Conservation (phyloP, 139 green algal species). For the Micractinium conductrix region DNA sequence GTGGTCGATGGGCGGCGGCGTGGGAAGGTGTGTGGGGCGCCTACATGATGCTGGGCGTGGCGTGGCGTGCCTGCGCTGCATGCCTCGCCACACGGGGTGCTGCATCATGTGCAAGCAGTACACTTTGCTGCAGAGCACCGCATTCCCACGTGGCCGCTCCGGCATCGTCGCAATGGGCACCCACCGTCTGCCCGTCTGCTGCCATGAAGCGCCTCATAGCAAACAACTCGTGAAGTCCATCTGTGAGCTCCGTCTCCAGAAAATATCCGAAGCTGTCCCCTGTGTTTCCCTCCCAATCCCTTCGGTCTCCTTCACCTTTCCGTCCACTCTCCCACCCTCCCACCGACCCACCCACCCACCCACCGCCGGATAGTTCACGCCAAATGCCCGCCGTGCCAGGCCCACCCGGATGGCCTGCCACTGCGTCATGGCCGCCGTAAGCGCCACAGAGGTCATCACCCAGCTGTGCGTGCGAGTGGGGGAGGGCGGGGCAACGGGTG, state of each 20-base stretch:
- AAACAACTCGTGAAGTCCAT: background rate
- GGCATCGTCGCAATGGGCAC: too few species aligned
- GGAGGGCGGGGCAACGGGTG: too few species aligned
- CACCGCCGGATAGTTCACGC: constrained; percentile 2
- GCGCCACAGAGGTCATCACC: constrained; percentile 15
- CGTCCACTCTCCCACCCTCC: background rate
- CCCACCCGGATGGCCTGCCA: constrained; percentile 28
- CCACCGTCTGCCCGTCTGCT: too few species aligned
- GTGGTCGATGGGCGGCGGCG: background rate
- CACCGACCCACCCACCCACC: background rate
- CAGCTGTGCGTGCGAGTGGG: too few species aligned
- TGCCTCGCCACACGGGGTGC: background rate
- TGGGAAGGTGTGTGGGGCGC: background rate
- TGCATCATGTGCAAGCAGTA: background rate
- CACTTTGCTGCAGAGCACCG: background rate
- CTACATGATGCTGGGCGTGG: background rate
- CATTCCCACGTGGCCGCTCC: too few species aligned
- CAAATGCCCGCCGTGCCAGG: constrained; percentile 12
- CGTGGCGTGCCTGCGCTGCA: background rate
- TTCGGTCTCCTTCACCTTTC: background rate
- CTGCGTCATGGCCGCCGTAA: background rate
- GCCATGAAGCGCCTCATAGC: background rate
- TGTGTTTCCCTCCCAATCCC: background rate
- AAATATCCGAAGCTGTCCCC: background rate
- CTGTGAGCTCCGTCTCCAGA: too few species aligned